These are phyloP conservation scores for Colletotrichum graminicola DNA, from an alignment of 2,329 filamentous ascomycete species.

Conservation along the genomic window DNA sequence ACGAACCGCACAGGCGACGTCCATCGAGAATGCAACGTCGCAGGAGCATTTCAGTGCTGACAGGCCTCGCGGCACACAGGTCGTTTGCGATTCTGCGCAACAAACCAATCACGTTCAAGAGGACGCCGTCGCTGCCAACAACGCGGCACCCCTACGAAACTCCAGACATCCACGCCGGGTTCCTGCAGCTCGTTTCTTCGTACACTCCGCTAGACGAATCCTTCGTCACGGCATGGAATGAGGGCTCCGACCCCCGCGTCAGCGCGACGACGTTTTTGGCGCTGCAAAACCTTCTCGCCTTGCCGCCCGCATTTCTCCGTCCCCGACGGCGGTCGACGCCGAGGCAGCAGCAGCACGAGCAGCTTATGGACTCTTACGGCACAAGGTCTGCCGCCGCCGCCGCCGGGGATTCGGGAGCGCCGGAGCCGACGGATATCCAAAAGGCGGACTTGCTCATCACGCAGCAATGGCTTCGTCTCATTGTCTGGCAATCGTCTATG, in stretches of 20 bases:
- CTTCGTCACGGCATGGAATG: slow-evolving; percentile 75
- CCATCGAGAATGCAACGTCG: neutral
- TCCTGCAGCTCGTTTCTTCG: slow-evolving; percentile 70
- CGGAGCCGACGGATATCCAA: slow-evolving; percentile 70
- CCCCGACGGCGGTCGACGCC: slow-evolving; percentile 48
- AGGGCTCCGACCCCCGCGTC: slow-evolving; percentile 58
- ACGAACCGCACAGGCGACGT: no score
- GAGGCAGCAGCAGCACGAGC: slow-evolving; percentile 23
- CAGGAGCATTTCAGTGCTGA: slow-evolving; percentile 9
- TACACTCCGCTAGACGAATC: slow-evolving; percentile 74
- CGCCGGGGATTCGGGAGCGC: slow-evolving; percentile 44
- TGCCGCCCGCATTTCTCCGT: slow-evolving; percentile 50
- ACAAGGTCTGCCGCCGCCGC: slow-evolving; percentile 29
- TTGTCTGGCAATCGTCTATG: slow-evolving; percentile 80
- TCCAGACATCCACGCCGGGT: slow-evolving; percentile 66
- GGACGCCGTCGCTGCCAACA: slow-evolving; percentile 67
- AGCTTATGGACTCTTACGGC: slow-evolving; percentile 30
- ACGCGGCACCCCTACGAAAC: slow-evolving; percentile 66
- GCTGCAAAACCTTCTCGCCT: slow-evolving; percentile 51
- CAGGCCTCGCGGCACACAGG: slow-evolving; percentile 52
- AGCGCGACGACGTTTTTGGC: slow-evolving; percentile 52
- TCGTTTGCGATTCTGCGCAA: slow-evolving; percentile 74
- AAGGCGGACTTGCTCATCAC: slow-evolving; percentile 77
- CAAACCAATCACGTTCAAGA: slow-evolving; percentile 71
- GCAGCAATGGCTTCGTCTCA: slow-evolving; percentile 77